These are phyloP conservation scores for Aegilops sharonensis DNA, from an alignment of 176 grass and related monocot species.

Conservation along the genomic window DNA sequence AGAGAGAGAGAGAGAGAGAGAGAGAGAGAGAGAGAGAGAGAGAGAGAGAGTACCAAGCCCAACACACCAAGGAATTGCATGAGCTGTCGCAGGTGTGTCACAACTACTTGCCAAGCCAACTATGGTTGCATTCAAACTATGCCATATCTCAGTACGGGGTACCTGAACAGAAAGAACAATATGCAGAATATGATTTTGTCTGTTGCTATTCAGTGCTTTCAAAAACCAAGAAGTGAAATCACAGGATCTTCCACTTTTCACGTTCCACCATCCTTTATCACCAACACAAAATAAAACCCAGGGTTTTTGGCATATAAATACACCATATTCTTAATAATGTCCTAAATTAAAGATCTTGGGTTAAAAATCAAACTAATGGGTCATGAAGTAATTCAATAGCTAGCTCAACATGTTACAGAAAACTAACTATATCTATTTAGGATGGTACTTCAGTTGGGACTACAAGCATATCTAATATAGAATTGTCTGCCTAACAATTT, in stretches of 20 bases:
- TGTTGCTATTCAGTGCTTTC: not conserved
- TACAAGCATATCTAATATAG: not conserved
- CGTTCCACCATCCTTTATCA: not conserved
- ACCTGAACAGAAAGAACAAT: conserved; percentile 51
- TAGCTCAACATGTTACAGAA: not conserved
- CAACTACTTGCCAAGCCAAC: conserved; percentile 68
- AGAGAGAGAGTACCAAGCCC: conserved; percentile 69
- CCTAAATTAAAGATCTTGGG: not conserved
- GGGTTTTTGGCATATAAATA: not conserved
- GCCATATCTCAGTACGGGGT: conserved; percentile 68
- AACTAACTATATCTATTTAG: not conserved
- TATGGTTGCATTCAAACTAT: conserved; percentile 85
- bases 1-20: conserved; percentile 5
- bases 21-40: not conserved
- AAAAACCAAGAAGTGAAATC: not conserved
- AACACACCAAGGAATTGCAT: conserved; percentile 55
- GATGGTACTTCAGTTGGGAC: not conserved
- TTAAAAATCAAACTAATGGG: not conserved
- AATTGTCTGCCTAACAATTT: conserved; percentile 5
- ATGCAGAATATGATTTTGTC: not conserved
- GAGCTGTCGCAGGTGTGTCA: conserved; percentile 23
- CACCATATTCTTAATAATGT: not conserved
- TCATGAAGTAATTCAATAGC: conserved; percentile 8
- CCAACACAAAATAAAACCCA: not conserved
- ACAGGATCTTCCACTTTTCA: not conserved